Evolutionary conservation across 1,284 basidiomycete species (phyloP), one percentile per base, ranked within the genome.

Genomic region (Ustilago esculenta): DNA sequence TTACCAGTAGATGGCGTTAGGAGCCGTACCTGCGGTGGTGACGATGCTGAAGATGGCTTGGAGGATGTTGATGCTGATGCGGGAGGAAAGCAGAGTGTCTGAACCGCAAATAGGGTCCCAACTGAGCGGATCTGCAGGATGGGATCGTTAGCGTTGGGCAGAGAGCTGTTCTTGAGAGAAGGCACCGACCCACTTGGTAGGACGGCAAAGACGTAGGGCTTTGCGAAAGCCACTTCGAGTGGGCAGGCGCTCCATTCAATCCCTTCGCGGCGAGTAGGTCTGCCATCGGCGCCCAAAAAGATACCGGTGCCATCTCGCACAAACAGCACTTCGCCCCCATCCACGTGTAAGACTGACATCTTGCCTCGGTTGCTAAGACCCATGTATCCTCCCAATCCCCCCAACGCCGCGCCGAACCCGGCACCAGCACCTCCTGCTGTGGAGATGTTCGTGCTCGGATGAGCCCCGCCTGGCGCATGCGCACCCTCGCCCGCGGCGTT

Each of bases 311-410:
- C 56, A 42, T 61, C 67, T 1, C 65, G 44, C 0, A 64, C 60
- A 15, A 76, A 65, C 21, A 76, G 48, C 18, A 76, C 57, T 34
- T 73, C 67, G 9, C 57, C 86, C 2, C 89, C 88, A 32, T 81
- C 86, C 23, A 90, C 84, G 15, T 85, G 86, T 2, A 88, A 84
- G 3, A 89, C 85, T 5, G 92, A 89, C 11, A 82, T 77, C 68
- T 89, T 91, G 5, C 87, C 85, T 77, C 89, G 91, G 10, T 73
- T 42, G 57, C 90, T 90, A 33, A 94, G 83, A 11, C 90, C 91
- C 87, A 96, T 92, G 78, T 95, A 94, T 11, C 92, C 92, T 10
- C 91, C 90, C 15, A 94, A 83, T 1, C 92, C 91, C 10, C 87
- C 66, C 6, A 69, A 44, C 40, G 66, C 66, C 14, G 59, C 66